These are phyloP conservation scores for Aspergillus sergii DNA, from an alignment of 2,329 filamentous ascomycete species.

Conservation along the genomic window DNA sequence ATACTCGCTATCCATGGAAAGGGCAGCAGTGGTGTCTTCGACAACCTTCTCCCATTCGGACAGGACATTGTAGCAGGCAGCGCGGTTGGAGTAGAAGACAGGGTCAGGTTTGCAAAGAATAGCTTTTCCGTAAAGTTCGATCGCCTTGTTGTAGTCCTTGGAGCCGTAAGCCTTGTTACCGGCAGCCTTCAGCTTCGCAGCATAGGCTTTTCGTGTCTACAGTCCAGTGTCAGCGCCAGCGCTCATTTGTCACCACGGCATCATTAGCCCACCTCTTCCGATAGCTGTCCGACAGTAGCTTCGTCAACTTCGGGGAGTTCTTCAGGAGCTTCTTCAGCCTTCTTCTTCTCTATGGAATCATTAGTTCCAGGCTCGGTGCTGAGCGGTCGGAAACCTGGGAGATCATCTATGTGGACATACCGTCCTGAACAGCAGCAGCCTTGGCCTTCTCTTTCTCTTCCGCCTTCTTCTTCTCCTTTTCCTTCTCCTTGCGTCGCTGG, in stretches of 20 bases:
- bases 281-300: constrained; percentile 49
- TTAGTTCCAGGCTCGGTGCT: constrained; percentile 28
- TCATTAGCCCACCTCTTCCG: constrained; percentile 46
- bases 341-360: constrained; percentile 33
- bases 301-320: constrained; percentile 69
- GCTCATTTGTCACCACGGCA: neutral
- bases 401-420: constrained; percentile 33
- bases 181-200: constrained; percentile 87
- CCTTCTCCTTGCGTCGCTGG: constrained; percentile 75
- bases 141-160: constrained; percentile 92
- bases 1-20: constrained; percentile 92
- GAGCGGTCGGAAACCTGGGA: constrained; percentile 37
- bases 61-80: constrained; percentile 94
- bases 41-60: constrained; percentile 94
- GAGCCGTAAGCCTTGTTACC: constrained; percentile 95
- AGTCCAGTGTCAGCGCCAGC: constrained; percentile 12
- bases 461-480: constrained; percentile 51
- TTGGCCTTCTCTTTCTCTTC: constrained; percentile 58
- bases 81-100: constrained; percentile 98
- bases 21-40: constrained; percentile 92
- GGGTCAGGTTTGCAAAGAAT: constrained; percentile 97
- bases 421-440: constrained; percentile 44
- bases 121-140: constrained; percentile 92
- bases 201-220: constrained; percentile 81
- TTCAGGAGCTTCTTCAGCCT: constrained; percentile 57